Conservation (phyloP, 352 stramenopile species). For the Phytophthora litchii region DNA sequence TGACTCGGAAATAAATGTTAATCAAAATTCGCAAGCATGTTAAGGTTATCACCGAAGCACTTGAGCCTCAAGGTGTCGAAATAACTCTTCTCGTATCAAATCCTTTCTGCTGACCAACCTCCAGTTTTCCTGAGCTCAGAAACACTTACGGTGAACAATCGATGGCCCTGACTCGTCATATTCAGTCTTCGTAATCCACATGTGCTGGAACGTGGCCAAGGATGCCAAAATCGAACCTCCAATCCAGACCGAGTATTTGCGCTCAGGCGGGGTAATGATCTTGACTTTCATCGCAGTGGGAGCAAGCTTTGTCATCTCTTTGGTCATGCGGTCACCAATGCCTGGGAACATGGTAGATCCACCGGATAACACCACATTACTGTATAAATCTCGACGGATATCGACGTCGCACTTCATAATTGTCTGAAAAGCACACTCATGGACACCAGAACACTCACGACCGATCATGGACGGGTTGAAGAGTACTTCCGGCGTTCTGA, state of each 20-base stretch:
- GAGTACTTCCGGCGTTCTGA: constrained; percentile 95
- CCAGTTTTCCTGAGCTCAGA: constrained; percentile 59
- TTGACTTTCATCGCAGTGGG: constrained; percentile 96
- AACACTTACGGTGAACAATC: constrained; percentile 97
- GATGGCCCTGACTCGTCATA: constrained; percentile 97
- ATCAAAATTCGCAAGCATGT: constrained; percentile 1
- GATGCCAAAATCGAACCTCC: constrained; percentile 96
- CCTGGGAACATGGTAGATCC: constrained; percentile 96
- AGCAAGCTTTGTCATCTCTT: constrained; percentile 90
- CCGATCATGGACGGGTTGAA: constrained; percentile 96
- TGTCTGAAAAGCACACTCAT: constrained; percentile 75
- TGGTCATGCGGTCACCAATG: constrained; percentile 94
- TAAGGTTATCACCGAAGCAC: constrained; percentile 47
- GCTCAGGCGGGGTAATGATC: constrained; percentile 92
- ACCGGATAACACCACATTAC: constrained; percentile 97
- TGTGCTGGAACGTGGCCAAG: constrained; percentile 98
- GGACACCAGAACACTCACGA: constrained; percentile 83
- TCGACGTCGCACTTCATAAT: constrained; percentile 94
- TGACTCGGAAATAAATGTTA: constrained; percentile 7
- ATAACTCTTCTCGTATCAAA: not conserved
- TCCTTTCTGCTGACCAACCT: constrained; percentile 1
- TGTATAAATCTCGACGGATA: constrained; percentile 94
- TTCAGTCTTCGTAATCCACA: constrained; percentile 98
- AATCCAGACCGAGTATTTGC: constrained; percentile 98
- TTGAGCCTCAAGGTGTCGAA: constrained; percentile 51